Evolutionary conservation across 768 basidiomycete genomes (phyloP), one percentile per base, ranked within the genome.

Genomic region (Serendipita sp.): DNA sequence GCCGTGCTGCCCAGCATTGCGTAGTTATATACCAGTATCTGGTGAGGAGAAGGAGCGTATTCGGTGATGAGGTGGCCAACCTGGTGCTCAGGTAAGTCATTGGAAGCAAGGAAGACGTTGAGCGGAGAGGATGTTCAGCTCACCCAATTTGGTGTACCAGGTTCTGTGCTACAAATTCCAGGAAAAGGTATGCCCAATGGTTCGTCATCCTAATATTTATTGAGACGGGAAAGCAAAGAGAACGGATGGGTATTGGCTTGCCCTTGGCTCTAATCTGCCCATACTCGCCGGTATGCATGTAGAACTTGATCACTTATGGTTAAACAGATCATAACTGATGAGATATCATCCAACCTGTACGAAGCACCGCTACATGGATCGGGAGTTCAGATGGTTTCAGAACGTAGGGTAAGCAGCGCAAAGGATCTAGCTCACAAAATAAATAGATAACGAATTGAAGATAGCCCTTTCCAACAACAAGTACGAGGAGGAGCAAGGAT

Each of bases 61-160:
- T 58, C 53, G 9, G 53, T 58, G 13, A 58, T 31, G 17, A 58
- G 31, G 31, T 58, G 53, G 53, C 53, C 53, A n/a, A 58, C 53
- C 53, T 58, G 2, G n/a, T 48, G 9, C n/a, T n/a, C 45, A 28
- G 45, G 26, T 28, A n/a, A 48, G 45, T 9, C 45, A 38, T 38
- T 7, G 14, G 38, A 14, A 38, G 38, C 38, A 38, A n/a, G n/a
- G n/a, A n/a, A 38, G 38, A 38, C 45, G 26, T 9, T 5, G 9
- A 58, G 24, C 17, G n/a, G 9, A 20, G 11, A 28, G 26, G 26
- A 22, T n/a, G 31, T 26, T 31, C 20, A 24, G 53, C 53, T 58
- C 53, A 58, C 53, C 53, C 53, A 58, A 33, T 58, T 58, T 58
- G 53, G 53, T 5, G 53, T 58, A 4, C 53, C 53, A 58, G 53